Base-by-base conservation (phyloP, 805 yeast species). In the Saturnispora zaruensis region DNA sequence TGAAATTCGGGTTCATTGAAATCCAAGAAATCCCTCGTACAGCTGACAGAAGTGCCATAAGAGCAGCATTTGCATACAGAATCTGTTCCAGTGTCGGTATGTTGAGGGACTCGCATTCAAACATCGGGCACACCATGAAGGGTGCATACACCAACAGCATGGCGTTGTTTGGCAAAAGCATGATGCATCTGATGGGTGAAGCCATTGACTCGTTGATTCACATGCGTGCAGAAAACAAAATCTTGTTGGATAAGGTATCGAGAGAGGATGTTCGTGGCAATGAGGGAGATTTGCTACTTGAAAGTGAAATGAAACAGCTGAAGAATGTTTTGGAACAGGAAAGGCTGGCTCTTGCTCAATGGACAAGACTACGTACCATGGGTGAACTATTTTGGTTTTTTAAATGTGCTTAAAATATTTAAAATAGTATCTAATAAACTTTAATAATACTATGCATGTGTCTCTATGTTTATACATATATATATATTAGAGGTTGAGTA, bases 21-120 rank as follows among this genome's bases (percentile, higher is more conserved):
- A 75, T 90, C 34, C 98, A 91, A 66, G 99, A 93, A 68, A 84
- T 93, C 26, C 97, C 98, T 11, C 78, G 91, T 59, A 84, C 96
- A 7, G 82, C 81, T 23, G 98, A 93, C 64, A 76, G 98, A 57
- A 90, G 95, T 2, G 96, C 97, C 0, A 81, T 87, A 38, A 80
- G 96, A 57, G 84, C 97, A 1, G 84, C 86, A 26, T 93, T 79
- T 62, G 74, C 90, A 32, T 93, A 88, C 73, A 76, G 88, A 59
- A 52, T 57, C 45, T 80, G 79, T 51, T 44, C 48, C 11, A 26
- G 48, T 25, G 43, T 40, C 18, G 50, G 50, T 24, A 25, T 36
- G 37, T 36, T 42, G 18, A 32, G 50, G n/a, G 46, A 40, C 13
- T 41, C 45, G 11, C 23, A 41, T 26, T 13, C 49, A 11, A 42